phyloP scores from a whole-genome alignment of 495 filamentous ascomycete genomes.

The Xylaria telfairii region DNA sequence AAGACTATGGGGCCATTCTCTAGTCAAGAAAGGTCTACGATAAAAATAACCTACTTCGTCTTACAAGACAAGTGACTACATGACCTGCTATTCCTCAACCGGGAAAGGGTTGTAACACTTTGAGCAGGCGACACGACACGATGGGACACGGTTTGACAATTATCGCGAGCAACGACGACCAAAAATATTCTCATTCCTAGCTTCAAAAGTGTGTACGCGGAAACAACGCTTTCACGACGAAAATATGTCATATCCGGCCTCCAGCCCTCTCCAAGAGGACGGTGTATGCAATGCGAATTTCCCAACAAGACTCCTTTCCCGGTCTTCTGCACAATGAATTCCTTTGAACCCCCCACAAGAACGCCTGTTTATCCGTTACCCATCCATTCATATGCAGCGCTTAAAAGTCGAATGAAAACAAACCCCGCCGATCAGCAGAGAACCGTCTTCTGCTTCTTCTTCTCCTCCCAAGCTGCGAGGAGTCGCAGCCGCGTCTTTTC shows the following conservation, averaged over 20 bases:
- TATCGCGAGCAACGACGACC: not conserved
- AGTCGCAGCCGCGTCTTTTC: constrained; percentile 47
- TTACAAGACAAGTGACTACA: not conserved
- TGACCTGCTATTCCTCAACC: not conserved
- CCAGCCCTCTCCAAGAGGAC: not conserved
- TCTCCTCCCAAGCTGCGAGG: constrained; percentile 44
- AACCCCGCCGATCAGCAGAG: not conserved
- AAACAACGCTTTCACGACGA: not conserved
- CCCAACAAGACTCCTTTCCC: not conserved
- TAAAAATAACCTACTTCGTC: not conserved
- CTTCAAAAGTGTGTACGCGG: not conserved
- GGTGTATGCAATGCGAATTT: constrained; percentile 5
- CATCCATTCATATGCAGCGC: not conserved
- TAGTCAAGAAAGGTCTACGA: too few relatives aligned
- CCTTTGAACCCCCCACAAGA: not conserved
- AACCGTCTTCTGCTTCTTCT: constrained; percentile 23
- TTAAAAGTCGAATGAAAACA: not conserved
- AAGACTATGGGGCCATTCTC: not conserved
- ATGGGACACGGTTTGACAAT: not conserved
- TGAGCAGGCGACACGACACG: not conserved
- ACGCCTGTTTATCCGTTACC: not conserved
- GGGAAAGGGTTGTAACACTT: not conserved
- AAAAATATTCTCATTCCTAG: not conserved
- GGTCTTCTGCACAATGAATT: not conserved
- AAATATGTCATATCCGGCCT: not conserved